Base-by-base conservation (phyloP, 305 asterid species). In the Coffea humblotiana region DNA sequence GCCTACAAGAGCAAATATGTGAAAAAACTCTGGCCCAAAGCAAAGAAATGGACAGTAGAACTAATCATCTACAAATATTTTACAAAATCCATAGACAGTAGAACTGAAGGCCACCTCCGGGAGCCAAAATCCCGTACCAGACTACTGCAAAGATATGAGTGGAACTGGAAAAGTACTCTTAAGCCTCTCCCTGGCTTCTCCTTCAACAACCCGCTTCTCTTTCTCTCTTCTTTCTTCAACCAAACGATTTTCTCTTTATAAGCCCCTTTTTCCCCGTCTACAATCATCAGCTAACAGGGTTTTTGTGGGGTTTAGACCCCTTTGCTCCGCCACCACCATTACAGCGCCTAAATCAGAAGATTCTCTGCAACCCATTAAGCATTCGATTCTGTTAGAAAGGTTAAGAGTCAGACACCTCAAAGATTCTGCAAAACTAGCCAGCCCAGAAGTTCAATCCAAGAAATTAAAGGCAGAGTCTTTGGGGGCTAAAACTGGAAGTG, bases 391-490 rank as follows among this genome's bases (percentile, higher is more conserved):
- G 11, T 61, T 96, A 56, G 97, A 96, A 83, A 88, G 93, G 66
- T 92, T 96, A 77, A 85, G 99, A 86, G 87, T 88, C 78, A 90
- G 98, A 82, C 98, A 96, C 86, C 95, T 94, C 68, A 96, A 92
- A 83, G 95, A 89, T 66, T 86, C 95, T 56, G 76, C 83, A 56
- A 85, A 83, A 68, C 79, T 86, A 27, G 71, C 83, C 32, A 70
- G 73, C n/a, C 61, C 77, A 48, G 63, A 80, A 49, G 82, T 27
- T 54, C 14, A 85, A 80, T 3, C 67, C 14, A 86, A 79, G 80
- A 85, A 77, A 56, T 37, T 40, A 49, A 75, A 83, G 73, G 10
- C 54, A 32, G 79, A 79, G 54, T 21, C 77, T 54, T 47, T 52
- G 35, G 78, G 71, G n/a, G 49, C n/a, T 60, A 72, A 76, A 66